Percentiles rank a stretch among this genome's conserved stretches.
Evolutionary conservation across 2,329 filamentous ascomycete genomes (phyloP).

Genomic region (Rugonectria rugulosa): DNA sequence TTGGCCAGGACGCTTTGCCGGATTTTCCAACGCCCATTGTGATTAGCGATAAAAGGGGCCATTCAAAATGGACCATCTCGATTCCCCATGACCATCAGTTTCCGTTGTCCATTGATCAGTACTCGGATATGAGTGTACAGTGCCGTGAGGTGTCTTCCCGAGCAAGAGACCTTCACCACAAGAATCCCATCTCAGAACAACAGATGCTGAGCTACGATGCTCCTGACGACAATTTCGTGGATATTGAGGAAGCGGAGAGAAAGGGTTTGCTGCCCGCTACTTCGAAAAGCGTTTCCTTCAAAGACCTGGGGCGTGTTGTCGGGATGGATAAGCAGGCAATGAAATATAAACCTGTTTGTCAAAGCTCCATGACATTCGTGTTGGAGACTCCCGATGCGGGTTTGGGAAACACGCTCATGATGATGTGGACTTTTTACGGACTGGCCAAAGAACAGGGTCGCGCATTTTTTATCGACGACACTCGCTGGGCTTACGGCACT

Average conservation of each 20-base stretch:
- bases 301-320: constrained; percentile 55
- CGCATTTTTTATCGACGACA: constrained; percentile 85
- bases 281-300: constrained; percentile 46
- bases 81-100: constrained; percentile 74
- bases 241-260: constrained; percentile 75
- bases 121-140: constrained; percentile 72
- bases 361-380: constrained; percentile 77
- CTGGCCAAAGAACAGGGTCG: constrained; percentile 77
- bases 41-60: constrained; percentile 69
- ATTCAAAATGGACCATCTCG: constrained; percentile 79
- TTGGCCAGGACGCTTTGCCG: constrained; percentile 70
- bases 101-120: constrained; percentile 71
- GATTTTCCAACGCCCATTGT: constrained; percentile 77
- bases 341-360: constrained; percentile 65
- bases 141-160: constrained; percentile 70
- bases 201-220: constrained; percentile 63
- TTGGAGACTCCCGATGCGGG: constrained; percentile 78
- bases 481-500: constrained; percentile 81
- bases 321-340: constrained; percentile 55
- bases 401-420: constrained; percentile 78
- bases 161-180: constrained; percentile 56
- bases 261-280: constrained; percentile 64
- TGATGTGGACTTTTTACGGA: constrained; percentile 85
- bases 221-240: constrained; percentile 74
- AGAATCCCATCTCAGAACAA: constrained; percentile 51